Evolutionary conservation across 2,329 filamentous ascomycete genomes (phyloP).

Genomic region (Bretziella fagacearum): DNA sequence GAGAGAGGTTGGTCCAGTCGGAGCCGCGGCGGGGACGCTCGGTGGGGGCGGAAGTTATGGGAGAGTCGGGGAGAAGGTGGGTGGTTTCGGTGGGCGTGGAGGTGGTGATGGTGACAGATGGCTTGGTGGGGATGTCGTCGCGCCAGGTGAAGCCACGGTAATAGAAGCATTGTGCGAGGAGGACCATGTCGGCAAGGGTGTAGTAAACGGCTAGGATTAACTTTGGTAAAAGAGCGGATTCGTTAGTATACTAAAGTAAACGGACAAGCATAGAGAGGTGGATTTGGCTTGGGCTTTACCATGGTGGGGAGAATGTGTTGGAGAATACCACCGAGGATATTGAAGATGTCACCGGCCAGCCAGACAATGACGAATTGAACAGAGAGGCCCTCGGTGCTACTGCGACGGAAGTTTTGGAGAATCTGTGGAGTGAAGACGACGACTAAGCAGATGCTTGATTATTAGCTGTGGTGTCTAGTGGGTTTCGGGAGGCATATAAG

Average conservation of each 20-base stretch:
- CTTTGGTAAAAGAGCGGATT: slow-evolving; percentile 21
- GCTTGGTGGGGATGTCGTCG: slow-evolving; percentile 30
- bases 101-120: slow-evolving; percentile 32
- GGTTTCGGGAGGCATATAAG: not conserved
- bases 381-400: slow-evolving; percentile 74
- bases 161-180: slow-evolving; percentile 84
- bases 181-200: slow-evolving; percentile 75
- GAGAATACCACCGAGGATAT: slow-evolving; percentile 79
- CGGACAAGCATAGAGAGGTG: slow-evolving; percentile 3
- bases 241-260: not conserved
- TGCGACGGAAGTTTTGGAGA: slow-evolving; percentile 76
- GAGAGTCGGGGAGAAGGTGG: slow-evolving; percentile 24
- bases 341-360: slow-evolving; percentile 90
- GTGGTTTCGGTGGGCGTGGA: slow-evolving; percentile 34
- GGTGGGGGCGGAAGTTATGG: slow-evolving; percentile 21
- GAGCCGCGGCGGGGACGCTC: slow-evolving; percentile 32
- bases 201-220: slow-evolving; percentile 90
- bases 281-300: too few relatives aligned
- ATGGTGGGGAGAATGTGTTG: slow-evolving; percentile 90
- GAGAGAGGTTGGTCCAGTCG: slow-evolving; percentile 52
- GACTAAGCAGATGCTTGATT: slow-evolving; percentile 37
- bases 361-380: slow-evolving; percentile 86
- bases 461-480: not conserved
- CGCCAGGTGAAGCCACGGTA: slow-evolving; percentile 68
- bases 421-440: slow-evolving; percentile 97